Conservation (phyloP, 768 basidiomycete genomes). For the Mycena pura region DNA sequence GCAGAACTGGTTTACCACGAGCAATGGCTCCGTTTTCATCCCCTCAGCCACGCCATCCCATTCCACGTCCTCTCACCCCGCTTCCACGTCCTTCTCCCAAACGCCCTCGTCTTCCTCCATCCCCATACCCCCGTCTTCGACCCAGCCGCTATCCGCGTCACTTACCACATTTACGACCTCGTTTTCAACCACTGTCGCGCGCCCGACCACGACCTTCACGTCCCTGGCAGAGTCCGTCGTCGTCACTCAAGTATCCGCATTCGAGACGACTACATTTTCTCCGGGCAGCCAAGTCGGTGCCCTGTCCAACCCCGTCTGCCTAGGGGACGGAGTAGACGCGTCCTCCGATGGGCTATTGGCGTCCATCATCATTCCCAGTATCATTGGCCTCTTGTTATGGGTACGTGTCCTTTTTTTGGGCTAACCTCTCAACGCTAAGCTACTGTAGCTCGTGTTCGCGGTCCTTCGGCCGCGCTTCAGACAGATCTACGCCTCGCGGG, state of each 20-base stretch:
- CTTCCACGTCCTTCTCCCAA: background rate
- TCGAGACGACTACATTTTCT: conserved; percentile 6
- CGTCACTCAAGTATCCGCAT: conserved; percentile 8
- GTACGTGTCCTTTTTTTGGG: conserved; percentile 50
- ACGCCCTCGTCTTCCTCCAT: background rate
- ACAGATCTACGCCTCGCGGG: conserved; percentile 73
- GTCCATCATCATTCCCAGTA: conserved; percentile 61
- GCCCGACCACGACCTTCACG: conserved; percentile 21
- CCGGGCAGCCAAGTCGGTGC: conserved; percentile 9
- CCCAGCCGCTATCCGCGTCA: background rate
- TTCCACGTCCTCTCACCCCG: too few relatives aligned
- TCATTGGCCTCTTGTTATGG: conserved; percentile 71
- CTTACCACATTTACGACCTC: conserved; percentile 24
- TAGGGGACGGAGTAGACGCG: conserved; percentile 70
- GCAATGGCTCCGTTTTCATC: conserved; percentile 25
- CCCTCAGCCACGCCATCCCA: too few relatives aligned
- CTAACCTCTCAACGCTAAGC: background rate
- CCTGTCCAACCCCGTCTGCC: conserved; percentile 54
- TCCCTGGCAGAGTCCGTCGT: conserved; percentile 22
- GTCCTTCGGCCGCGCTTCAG: conserved; percentile 71
- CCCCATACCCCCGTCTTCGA: background rate
- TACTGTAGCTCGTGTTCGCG: conserved; percentile 66
- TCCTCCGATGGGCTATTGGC: conserved; percentile 67
- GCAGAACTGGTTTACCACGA: conserved; percentile 26
- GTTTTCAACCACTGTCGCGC: conserved; percentile 16